Evolutionary conservation across 176 grass and related monocot species (phyloP).

Genomic region (Neostapfia colusana): DNA sequence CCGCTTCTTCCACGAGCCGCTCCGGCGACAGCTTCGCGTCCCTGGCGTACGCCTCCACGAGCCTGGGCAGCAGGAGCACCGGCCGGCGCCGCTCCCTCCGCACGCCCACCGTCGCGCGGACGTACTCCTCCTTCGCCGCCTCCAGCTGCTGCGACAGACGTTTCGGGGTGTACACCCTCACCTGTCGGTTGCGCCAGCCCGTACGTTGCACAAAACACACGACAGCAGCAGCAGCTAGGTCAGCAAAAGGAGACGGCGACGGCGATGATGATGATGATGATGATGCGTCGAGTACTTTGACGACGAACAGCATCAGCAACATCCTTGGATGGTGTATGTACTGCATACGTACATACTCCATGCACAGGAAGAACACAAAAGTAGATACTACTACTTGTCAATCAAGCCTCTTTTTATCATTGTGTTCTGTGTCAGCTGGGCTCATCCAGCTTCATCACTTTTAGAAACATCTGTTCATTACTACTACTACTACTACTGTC

Average conservation of each 20-base stretch:
- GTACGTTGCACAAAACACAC: too few relatives aligned
- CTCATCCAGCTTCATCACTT: constrained; percentile 35
- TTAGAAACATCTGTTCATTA: constrained; percentile 36
- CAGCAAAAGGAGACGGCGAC: not conserved
- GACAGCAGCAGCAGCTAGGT: too few relatives aligned
- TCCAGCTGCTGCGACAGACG: constrained; percentile 69
- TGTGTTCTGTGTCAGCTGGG: constrained; percentile 29
- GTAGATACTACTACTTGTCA: constrained; percentile 2
- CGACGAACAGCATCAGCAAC: constrained; percentile 15
- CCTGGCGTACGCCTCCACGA: constrained; percentile 67
- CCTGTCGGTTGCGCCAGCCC: too few relatives aligned
- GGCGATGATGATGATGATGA: constrained; percentile 17
- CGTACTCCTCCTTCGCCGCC: constrained; percentile 68
- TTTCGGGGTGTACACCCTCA: constrained; percentile 60
- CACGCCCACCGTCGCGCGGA: constrained; percentile 72
- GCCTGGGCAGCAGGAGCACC: constrained; percentile 64
- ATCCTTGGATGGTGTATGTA: not conserved
- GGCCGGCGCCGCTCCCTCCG: constrained; percentile 67
- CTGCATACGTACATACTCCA: constrained; percentile 4
- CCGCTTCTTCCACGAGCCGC: constrained; percentile 59
- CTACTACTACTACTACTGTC: not conserved
- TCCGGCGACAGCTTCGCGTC: constrained; percentile 67
- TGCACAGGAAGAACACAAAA: not conserved
- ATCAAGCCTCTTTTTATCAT: constrained; percentile 45
- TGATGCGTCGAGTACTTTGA: constrained; percentile 26